Base-by-base conservation (phyloP, 2,329 filamentous ascomycete species). In the Macroventuria anomochaeta region DNA sequence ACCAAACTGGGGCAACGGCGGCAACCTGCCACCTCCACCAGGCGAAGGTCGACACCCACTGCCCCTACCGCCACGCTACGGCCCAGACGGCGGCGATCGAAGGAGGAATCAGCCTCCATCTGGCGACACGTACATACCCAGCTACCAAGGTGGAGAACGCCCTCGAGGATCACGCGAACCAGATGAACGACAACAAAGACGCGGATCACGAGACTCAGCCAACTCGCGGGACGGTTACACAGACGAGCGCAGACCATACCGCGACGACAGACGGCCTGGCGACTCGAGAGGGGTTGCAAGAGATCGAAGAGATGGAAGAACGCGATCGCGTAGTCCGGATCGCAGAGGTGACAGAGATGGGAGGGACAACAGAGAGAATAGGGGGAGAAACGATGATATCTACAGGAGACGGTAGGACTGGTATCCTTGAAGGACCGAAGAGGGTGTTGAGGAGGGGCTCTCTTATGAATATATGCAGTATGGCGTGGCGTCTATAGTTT, bases 111-210 rank as follows among this genome's bases (percentile, higher is more conserved):
- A 61, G 3, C 40, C 54, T 13, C 62, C 59, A n/a, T 55, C 55
- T 20, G 62, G 62, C 7, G 79, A 81, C 54, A 78, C 74, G 0
- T 80, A 80, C 57, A 77, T 80, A 23, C 79, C 79, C 1, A 73
- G 71, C 38, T 80, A 80, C 52, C 60, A 68, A n/a, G 64, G 61
- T 12, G 67, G 59, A 7, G 64, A 59, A 2, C 38, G 46, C 2
- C 67, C 70, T 7, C 55, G 70, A n/a, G 62, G 65, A 6, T 72
- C 71, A 31, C 65, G 70, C 38, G 72, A 74, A 37, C 66, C 69
- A 21, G 73, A 75, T 18, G 72, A 74, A 2, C 64, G 68, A 12
- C 62, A 67, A 20, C 40, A 44, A 44, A 63, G 70, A 44, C 66
- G 62, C 7, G 70, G 69, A 15, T 73, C 70, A 1, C 62, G 65